Conservation (phyloP, 768 basidiomycete genomes). For the Pisolithus albus region DNA sequence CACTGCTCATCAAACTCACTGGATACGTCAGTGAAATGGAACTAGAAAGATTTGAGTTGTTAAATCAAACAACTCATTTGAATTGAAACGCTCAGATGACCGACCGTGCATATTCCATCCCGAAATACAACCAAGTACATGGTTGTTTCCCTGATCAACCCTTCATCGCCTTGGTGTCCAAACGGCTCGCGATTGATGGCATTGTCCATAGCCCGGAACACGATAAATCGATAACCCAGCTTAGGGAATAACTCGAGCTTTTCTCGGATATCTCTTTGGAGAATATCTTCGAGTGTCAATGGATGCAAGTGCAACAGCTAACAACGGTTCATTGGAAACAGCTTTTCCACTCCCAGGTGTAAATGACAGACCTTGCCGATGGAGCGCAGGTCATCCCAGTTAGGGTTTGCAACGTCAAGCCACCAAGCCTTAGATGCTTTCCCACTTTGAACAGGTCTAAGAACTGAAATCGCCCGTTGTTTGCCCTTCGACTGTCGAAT, state of each 20-base stretch:
- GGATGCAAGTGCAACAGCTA: constrained; percentile 87
- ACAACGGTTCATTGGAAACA: not conserved
- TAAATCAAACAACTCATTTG: not conserved
- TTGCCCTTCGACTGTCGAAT: constrained; percentile 42
- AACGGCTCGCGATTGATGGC: constrained; percentile 36
- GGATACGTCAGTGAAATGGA: constrained; percentile 85
- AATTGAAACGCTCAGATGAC: constrained; percentile 17
- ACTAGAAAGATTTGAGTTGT: constrained; percentile 36
- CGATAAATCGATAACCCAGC: constrained; percentile 89
- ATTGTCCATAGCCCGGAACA: constrained; percentile 76
- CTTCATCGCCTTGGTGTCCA: constrained; percentile 34
- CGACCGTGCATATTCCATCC: constrained; percentile 75
- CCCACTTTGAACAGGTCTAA: constrained; percentile 3
- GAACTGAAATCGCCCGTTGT: constrained; percentile 21
- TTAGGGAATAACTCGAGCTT: constrained; percentile 84
- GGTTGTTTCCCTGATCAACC: constrained; percentile 64
- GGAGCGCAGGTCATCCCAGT: constrained; percentile 80
- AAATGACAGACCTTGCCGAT: constrained; percentile 62
- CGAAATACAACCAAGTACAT: constrained; percentile 87
- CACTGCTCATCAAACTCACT: constrained; percentile 26
- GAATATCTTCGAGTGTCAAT: constrained; percentile 85
- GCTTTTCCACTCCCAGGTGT: not conserved
- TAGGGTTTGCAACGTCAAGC: constrained; percentile 82
- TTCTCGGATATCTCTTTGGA: constrained; percentile 87
- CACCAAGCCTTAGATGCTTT: constrained; percentile 67